Evolutionary conservation across 352 stramenopile species (phyloP).

Genomic region (Pythium pyrilobum): DNA sequence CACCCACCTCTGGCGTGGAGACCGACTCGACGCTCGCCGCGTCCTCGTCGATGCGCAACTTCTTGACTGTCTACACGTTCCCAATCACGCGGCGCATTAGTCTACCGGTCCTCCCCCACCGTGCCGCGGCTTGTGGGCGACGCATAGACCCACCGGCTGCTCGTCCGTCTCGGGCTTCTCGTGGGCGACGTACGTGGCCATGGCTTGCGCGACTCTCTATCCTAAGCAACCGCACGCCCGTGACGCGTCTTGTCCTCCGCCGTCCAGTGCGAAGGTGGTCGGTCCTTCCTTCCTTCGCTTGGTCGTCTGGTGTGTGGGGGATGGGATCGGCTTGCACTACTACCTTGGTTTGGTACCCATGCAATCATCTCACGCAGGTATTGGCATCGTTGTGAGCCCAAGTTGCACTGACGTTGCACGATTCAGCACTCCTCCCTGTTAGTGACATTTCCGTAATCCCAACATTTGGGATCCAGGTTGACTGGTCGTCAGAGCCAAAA

Average conservation of each 20-base stretch:
- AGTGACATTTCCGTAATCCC: not conserved
- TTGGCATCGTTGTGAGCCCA: not conserved
- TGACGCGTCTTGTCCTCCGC: not conserved
- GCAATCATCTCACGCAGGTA: not conserved
- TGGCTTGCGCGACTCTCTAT: slow-evolving; percentile 17
- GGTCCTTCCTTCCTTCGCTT: slow-evolving; percentile 10
- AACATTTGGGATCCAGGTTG: too few species aligned
- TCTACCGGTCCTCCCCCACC: too few species aligned
- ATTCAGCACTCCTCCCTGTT: not conserved
- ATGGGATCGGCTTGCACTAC: not conserved
- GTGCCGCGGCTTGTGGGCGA: too few species aligned
- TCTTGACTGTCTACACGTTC: slow-evolving; percentile 20
- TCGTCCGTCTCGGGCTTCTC: slow-evolving; percentile 70
- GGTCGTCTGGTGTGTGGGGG: not conserved
- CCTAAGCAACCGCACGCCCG: too few species aligned
- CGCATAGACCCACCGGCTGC: slow-evolving; percentile 32
- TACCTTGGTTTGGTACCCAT: slow-evolving; percentile 11
- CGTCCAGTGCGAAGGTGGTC: slow-evolving; percentile 14
- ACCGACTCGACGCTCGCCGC: slow-evolving; percentile 19
- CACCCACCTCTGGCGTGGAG: slow-evolving; percentile 17
- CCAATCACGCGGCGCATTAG: not conserved
- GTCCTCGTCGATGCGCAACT: slow-evolving; percentile 25
- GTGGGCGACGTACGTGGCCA: slow-evolving; percentile 71
- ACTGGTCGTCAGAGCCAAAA: too few species aligned
- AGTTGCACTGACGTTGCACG: not conserved